Evolutionary conservation across 345 rosid species (phyloP).

Genomic region (Aquilaria sinensis): DNA sequence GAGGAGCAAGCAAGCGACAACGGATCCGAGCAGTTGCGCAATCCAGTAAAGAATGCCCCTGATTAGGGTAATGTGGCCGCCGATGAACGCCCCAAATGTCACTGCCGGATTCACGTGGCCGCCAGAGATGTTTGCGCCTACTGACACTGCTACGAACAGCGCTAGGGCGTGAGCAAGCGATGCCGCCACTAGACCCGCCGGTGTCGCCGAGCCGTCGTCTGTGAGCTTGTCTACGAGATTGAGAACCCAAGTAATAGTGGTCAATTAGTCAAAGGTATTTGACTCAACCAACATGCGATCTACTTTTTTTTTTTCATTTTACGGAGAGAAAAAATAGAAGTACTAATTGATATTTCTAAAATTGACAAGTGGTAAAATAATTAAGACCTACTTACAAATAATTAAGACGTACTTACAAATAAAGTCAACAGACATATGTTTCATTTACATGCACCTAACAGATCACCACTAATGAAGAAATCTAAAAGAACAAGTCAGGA

Average conservation of each 20-base stretch:
- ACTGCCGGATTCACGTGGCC: constrained; percentile 79
- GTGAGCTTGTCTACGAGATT: constrained; percentile 47
- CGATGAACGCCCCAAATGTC: constrained; percentile 62
- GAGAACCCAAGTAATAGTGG: neutral
- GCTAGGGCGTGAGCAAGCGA: constrained; percentile 58
- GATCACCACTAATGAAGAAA: too few species aligned
- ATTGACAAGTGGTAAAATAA: too few species aligned
- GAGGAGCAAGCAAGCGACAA: constrained; percentile 62
- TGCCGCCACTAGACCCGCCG: constrained; percentile 57
- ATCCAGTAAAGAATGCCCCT: constrained; percentile 53
- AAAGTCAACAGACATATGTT: too few species aligned
- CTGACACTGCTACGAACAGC: constrained; percentile 56
- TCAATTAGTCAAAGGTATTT: too few species aligned
- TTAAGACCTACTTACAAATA: too few species aligned
- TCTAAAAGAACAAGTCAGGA: too few species aligned
- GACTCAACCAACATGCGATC: too few species aligned
- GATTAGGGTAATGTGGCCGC: constrained; percentile 51
- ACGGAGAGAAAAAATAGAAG: too few species aligned
- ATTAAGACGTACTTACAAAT: too few species aligned
- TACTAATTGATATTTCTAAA: too few species aligned
- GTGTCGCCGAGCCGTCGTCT: constrained; percentile 37
- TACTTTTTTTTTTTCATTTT: too few species aligned
- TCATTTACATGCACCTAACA: too few species aligned
- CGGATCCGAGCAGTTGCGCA: constrained; percentile 53
- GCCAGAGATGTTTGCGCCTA: constrained; percentile 66